Evolutionary conservation across 73 alveolate genomes (phyloP).

Genomic region (Breviolum minutum): DNA sequence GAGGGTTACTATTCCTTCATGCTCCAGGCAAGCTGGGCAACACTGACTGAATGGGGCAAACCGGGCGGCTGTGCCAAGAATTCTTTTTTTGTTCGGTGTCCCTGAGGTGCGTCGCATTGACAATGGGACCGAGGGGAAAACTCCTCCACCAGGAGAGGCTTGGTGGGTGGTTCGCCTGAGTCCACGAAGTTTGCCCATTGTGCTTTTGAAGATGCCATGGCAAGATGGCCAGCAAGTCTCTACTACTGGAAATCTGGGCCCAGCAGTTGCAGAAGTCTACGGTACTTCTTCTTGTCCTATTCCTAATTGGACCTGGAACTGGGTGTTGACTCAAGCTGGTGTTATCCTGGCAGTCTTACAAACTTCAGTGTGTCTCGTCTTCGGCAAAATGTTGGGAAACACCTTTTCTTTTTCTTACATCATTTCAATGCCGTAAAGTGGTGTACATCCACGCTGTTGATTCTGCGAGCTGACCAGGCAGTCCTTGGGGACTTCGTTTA

Average conservation of each 20-base stretch:
- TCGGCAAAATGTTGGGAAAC: background rate
- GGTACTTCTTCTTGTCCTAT: background rate
- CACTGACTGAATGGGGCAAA: background rate
- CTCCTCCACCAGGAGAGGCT: background rate
- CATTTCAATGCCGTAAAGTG: background rate
- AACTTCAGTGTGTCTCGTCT: slow-evolving; percentile 1
- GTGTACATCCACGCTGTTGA: background rate
- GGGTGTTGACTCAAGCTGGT: slow-evolving; percentile 1
- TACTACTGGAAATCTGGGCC: background rate
- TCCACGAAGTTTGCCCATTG: background rate
- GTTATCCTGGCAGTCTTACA: background rate
- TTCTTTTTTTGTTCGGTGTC: background rate
- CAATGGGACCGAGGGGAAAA: background rate
- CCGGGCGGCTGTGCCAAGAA: background rate
- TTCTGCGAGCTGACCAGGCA: background rate
- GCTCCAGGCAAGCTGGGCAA: background rate
- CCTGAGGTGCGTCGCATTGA: background rate
- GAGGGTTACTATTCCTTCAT: slow-evolving; percentile 50
- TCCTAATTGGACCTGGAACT: slow-evolving; percentile 31
- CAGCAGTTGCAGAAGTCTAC: background rate
- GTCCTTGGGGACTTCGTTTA: background rate
- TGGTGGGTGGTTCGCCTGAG: slow-evolving; percentile 1
- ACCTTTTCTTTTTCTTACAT: background rate
- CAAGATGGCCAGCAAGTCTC: background rate
- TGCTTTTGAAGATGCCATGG: slow-evolving; percentile 45